Conservation (phyloP, 192 early-diverging fungal genomes). For the Linnemannia schmuckeri region DNA sequence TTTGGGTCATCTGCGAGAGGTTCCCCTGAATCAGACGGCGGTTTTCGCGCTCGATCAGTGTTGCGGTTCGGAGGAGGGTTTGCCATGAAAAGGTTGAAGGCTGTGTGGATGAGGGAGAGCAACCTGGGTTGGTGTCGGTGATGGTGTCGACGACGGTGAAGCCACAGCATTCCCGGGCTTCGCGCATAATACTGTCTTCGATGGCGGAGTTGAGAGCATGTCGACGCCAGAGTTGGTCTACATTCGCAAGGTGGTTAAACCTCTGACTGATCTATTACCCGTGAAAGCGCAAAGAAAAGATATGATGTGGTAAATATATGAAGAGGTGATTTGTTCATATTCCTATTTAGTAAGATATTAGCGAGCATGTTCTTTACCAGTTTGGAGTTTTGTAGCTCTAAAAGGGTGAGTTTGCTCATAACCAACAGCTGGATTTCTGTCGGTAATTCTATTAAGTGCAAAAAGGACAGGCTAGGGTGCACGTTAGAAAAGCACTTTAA, state of each 20-base stretch:
- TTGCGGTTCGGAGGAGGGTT: slow-evolving; percentile 14
- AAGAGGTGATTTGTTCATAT: too few species aligned
- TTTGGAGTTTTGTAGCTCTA: slow-evolving; percentile 20
- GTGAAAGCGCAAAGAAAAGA: too few species aligned
- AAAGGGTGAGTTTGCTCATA: slow-evolving; percentile 23
- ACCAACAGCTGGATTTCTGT: slow-evolving; percentile 34
- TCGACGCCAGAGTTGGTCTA: slow-evolving; percentile 37
- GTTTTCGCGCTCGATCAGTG: slow-evolving; percentile 40
- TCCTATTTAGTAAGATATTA: background rate
- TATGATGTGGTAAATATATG: background rate
- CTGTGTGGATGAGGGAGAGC: too few species aligned
- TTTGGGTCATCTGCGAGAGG: slow-evolving; percentile 30
- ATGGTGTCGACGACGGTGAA: background rate
- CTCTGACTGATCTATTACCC: slow-evolving; percentile 17
- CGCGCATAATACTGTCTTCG: slow-evolving; percentile 5
- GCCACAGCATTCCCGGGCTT: slow-evolving; percentile 20
- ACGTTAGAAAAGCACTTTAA: background rate
- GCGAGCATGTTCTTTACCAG: slow-evolving; percentile 8
- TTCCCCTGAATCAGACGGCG: slow-evolving; percentile 4
- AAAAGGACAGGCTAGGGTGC: background rate
- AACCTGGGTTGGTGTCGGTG: background rate
- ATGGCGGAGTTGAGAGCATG: background rate
- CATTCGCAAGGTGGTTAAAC: slow-evolving; percentile 33
- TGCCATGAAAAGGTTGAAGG: background rate
- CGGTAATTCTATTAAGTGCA: slow-evolving; percentile 17